These are phyloP conservation scores for Nigrospora osmanthi DNA, from an alignment of 2,329 filamentous ascomycete species.

Conservation along the genomic window DNA sequence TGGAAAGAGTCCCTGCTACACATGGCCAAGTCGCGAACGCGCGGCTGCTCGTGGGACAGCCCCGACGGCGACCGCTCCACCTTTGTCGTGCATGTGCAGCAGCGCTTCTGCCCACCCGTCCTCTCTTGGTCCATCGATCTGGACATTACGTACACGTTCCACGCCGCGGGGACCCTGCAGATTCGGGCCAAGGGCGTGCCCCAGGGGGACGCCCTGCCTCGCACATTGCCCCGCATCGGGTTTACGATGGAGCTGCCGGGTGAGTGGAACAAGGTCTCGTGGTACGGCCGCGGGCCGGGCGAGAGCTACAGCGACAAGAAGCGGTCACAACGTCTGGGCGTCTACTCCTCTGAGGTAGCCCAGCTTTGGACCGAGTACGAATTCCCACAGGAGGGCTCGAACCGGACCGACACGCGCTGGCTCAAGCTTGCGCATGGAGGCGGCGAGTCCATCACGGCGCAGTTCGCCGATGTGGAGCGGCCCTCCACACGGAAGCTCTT, in stretches of 20 bases:
- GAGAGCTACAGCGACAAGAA: conserved; percentile 64
- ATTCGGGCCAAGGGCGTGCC: conserved; percentile 41
- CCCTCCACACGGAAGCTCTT: conserved; percentile 23
- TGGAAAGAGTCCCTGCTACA: conserved; percentile 42
- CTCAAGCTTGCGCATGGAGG: conserved; percentile 30
- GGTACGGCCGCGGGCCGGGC: conserved; percentile 62
- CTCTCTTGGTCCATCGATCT: conserved; percentile 51
- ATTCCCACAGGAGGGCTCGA: conserved; percentile 59
- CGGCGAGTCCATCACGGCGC: conserved; percentile 16
- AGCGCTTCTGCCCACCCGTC: conserved; percentile 52
- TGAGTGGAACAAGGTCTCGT: conserved; percentile 28
- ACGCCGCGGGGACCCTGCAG: conserved; percentile 31
- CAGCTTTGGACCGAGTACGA: conserved; percentile 57
- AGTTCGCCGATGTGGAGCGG: conserved; percentile 22
- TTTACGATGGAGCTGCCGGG: conserved; percentile 35
- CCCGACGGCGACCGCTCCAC: conserved; percentile 17
- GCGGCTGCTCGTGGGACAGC: conserved; percentile 16
- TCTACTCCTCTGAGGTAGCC: conserved; percentile 35
- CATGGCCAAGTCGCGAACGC: conserved; percentile 29
- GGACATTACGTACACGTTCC: conserved; percentile 48
- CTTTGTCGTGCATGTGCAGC: conserved; percentile 34
- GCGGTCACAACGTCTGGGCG: conserved; percentile 47
- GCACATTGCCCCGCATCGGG: conserved; percentile 55
- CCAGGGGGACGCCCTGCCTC: conserved; percentile 40
- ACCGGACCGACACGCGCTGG: conserved; percentile 56